Base-by-base conservation (phyloP, 352 stramenopile species). In the Phytopythium vexans region DNA sequence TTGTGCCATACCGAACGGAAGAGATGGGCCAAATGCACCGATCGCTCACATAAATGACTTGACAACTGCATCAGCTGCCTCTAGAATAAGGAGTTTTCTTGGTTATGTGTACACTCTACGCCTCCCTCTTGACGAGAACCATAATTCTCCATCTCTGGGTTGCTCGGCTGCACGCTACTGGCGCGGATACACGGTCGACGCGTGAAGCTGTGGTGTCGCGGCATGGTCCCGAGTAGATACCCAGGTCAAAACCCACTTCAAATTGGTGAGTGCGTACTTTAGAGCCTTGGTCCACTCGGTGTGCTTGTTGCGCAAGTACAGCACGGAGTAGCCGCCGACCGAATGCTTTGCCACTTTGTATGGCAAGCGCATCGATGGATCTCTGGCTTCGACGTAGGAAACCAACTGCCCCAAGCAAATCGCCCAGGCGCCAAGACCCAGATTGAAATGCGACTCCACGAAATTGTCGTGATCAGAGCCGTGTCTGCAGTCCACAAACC, bases 231-330 rank as follows among this genome's bases (percentile, higher is more conserved):
- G 72, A 4, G 76, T 62, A 1, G 70, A 81, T 0, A 72, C 62
- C 81, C 82, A 92, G 31, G 73, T 71, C n/a, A 92, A 70, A 31
- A 95, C 51, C 85, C 85, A 95, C 56, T 92, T 91, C 31, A 94
- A 67, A 61, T 94, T 87, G 32, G 84, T 94, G 31, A 95, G 70
- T 42, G 79, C 82, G 56, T 87, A 90, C 60, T 92, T 93, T 51
- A 89, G 66, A 34, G 83, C 86, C 55, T 93, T 92, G 15, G 86
- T 94, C 86, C 86, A 95, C 58, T 91, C 77, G 41, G 70, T 75
- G 45, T 89, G 72, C 41, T 92, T 88, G 62, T 91, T 86, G 64
- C 84, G 86, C n/a, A 90, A 49, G 34, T 78, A 94, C 8, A 92
- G 58, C 33, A 94, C 60, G 10, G 80, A 91, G 42, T 82, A 72